phyloP scores from a whole-genome alignment of 805 yeast species.

The Wickerhamomyces ciferrii region DNA sequence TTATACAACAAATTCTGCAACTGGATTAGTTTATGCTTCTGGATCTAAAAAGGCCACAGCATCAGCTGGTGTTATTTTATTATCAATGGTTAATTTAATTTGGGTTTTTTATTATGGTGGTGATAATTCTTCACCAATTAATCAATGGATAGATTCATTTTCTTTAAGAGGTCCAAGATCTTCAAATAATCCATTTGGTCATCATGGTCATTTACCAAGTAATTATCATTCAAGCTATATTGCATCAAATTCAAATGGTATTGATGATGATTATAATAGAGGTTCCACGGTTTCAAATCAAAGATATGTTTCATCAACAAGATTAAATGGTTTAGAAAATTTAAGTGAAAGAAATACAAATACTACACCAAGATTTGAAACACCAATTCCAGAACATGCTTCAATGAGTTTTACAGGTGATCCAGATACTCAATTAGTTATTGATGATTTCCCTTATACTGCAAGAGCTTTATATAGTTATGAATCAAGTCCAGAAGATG shows the following conservation, averaged over 20 bases:
- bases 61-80: slow-evolving; percentile 84
- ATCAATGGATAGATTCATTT: slow-evolving; percentile 80
- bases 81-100: slow-evolving; percentile 73
- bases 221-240: slow-evolving; percentile 1
- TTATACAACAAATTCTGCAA: slow-evolving; percentile 81
- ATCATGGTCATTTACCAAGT: slow-evolving; percentile 3
- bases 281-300: slow-evolving; percentile 18
- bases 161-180: slow-evolving; percentile 48
- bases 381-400: slow-evolving; percentile 14
- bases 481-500: slow-evolving; percentile 88
- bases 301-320: slow-evolving; percentile 42
- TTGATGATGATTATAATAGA: slow-evolving; percentile 10
- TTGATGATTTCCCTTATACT: slow-evolving; percentile 63
- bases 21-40: slow-evolving; percentile 65
- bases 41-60: slow-evolving; percentile 74
- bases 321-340: slow-evolving; percentile 59
- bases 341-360: slow-evolving; percentile 21
- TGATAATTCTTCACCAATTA: slow-evolving; percentile 82
- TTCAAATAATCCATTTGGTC: slow-evolving; percentile 21
- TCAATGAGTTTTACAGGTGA: slow-evolving; percentile 11
- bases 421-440: slow-evolving; percentile 21
- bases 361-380: slow-evolving; percentile 5
- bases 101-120: slow-evolving; percentile 92
- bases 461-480: slow-evolving; percentile 87
- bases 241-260: slow-evolving; percentile 4